Percentiles rank a stretch among this genome's conserved stretches.
Evolutionary conservation across 2,329 filamentous ascomycete species (phyloP).

Genomic region (Neophaeococcomyces aloes): DNA sequence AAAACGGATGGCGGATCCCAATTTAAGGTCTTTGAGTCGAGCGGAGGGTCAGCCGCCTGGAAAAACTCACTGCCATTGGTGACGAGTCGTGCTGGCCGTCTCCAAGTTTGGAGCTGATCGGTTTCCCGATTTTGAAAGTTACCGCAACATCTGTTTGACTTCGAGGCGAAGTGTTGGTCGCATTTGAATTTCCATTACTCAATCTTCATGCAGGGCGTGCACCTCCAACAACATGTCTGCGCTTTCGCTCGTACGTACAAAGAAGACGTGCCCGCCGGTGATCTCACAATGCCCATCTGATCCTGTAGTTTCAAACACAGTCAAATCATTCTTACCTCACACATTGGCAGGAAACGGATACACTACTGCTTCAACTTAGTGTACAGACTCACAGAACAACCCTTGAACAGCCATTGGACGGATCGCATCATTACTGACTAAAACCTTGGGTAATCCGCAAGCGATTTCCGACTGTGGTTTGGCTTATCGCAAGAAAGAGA

Average conservation of each 20-base stretch:
- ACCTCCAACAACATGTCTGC: slow-evolving; percentile 1
- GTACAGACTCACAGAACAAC: no score
- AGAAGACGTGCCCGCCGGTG: not conserved
- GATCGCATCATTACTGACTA: no score
- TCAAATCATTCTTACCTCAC: no score
- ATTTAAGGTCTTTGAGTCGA: not conserved
- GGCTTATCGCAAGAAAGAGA: no score
- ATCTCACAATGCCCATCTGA: not conserved
- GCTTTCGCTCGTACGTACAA: slow-evolving; percentile 3
- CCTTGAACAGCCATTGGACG: no score
- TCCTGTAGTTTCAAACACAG: not conserved
- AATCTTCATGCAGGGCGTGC: slow-evolving; percentile 4
- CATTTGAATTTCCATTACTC: slow-evolving; percentile 8
- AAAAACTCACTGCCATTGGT: not conserved
- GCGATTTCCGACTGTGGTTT: no score
- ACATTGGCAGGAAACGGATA: no score
- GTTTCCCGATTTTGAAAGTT: not conserved
- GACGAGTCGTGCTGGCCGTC: no score
- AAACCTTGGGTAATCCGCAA: no score
- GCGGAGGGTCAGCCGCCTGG: not conserved
- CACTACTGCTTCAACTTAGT: no score
- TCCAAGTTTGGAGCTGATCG: slow-evolving; percentile 5
- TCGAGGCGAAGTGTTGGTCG: not conserved
- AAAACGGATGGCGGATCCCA: not conserved
- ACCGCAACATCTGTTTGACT: slow-evolving; percentile 1